Evolutionary conservation across 768 basidiomycete species (phyloP), one percentile per base, ranked within the genome.

Genomic region (Tulasnella sp.): DNA sequence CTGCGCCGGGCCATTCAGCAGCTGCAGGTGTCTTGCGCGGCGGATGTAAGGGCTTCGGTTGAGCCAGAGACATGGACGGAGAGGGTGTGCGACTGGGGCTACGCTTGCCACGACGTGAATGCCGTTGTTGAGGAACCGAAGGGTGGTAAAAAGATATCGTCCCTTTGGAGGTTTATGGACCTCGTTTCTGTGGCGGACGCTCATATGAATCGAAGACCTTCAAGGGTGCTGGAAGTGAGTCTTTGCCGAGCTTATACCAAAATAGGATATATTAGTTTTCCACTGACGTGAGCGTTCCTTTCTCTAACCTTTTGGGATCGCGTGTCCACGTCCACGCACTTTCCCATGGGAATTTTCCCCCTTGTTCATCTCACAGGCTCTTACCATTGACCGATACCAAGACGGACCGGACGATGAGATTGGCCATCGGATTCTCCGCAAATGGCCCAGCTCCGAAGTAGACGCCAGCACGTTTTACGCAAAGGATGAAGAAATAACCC

Each of bases 1-100:
- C 87, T 96, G 72, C 87, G 95, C 80, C 87, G 87, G 81, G 87
- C 90, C 31, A 91, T 95, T 80, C 88, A 88, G 82, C 84, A 88
- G 75, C 86, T 95, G 77, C 92, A 95, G 85, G 85, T 74, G 8
- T 92, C 80, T 73, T 78, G 75, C 77, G 80, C 31, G 56, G n/a
- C 27, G 52, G 56, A 68, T 39, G 73, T 27, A 46, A 42, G 8
- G 42, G n/a, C 39, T 4, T 24, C n/a, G n/a, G n/a, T n/a, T 74
- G 72, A n/a, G 38, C 27, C 73, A 74, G 34, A 4, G 27, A n/a
- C 77, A 39, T 12, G 48, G 78, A 19, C 19, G 31, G 79, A 76
- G 40, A 39, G 52, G 44, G 19, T 62, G 77, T 52, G 81, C 80
- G 82, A 77, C 44, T 40, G 46, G 75, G 1, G 76, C 27, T 7